These are phyloP conservation scores for Ophiostoma sp. DNA, from an alignment of 2,329 filamentous ascomycete species.

Conservation along the genomic window DNA sequence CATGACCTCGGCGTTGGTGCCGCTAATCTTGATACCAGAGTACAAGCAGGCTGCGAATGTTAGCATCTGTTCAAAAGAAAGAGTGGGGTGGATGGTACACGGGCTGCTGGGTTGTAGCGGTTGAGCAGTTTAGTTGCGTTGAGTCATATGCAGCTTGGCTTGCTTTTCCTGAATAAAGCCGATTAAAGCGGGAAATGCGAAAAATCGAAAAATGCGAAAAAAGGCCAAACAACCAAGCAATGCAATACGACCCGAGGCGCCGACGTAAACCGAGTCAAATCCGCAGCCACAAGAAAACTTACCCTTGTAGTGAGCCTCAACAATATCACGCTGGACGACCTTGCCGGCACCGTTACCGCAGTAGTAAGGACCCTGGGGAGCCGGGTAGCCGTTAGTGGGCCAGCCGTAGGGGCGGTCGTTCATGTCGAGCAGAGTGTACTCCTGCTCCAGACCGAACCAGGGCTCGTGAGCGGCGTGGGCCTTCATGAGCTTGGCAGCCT, in stretches of 20 bases:
- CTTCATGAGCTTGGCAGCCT: slow-evolving; percentile 85
- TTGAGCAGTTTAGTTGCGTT: slow-evolving; percentile 3
- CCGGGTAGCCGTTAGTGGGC: slow-evolving; percentile 82
- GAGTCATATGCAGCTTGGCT: slow-evolving; percentile 10
- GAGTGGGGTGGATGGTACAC: background rate
- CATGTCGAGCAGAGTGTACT: slow-evolving; percentile 88
- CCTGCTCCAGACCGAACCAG: slow-evolving; percentile 97
- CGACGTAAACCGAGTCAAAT: slow-evolving; percentile 1
- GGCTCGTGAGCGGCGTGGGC: slow-evolving; percentile 74
- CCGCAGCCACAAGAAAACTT: background rate
- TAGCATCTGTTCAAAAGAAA: slow-evolving; percentile 1
- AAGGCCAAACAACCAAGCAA: background rate
- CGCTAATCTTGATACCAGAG: slow-evolving; percentile 86
- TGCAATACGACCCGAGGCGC: background rate
- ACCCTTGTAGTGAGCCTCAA: slow-evolving; percentile 70
- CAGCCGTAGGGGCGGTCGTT: slow-evolving; percentile 89
- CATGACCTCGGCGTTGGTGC: slow-evolving; percentile 99
- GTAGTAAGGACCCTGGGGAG: slow-evolving; percentile 92
- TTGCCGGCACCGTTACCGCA: slow-evolving; percentile 96
- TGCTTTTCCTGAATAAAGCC: background rate
- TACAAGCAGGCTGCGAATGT: slow-evolving; percentile 58
- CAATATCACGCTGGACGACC: slow-evolving; percentile 96
- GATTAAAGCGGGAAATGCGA: background rate
- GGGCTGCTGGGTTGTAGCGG: background rate
- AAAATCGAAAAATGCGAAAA: too few species aligned